These are phyloP conservation scores for Ascochyta clinopodiicola DNA, from an alignment of 2,329 filamentous ascomycete species.

Conservation along the genomic window DNA sequence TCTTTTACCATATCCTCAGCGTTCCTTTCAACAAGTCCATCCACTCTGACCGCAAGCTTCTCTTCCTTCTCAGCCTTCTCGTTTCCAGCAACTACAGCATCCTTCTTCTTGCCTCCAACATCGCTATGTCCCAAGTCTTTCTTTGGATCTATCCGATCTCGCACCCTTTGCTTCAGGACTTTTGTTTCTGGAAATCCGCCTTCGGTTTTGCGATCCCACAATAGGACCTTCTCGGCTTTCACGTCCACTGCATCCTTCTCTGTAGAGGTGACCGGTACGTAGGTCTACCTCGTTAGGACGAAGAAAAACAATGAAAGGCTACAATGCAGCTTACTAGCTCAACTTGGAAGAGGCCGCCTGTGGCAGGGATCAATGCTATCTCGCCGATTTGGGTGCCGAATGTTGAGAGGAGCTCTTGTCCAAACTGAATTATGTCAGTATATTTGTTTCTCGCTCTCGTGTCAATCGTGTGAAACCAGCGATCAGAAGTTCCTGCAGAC, in stretches of 20 bases:
- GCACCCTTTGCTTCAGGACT: slow-evolving; percentile 81
- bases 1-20: slow-evolving; percentile 10
- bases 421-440: slow-evolving; percentile 65
- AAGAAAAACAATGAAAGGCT: not conserved
- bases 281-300: slow-evolving; percentile 28
- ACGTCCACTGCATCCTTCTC: slow-evolving; percentile 13
- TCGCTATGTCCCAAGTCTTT: slow-evolving; percentile 78
- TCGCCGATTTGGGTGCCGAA: slow-evolving; percentile 86
- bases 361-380: slow-evolving; percentile 83
- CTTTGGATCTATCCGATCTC: slow-evolving; percentile 80
- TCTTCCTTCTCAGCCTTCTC: slow-evolving; percentile 4
- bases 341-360: slow-evolving; percentile 83
- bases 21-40: not conserved
- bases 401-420: slow-evolving; percentile 92
- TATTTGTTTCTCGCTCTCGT: not conserved
- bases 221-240: slow-evolving; percentile 57
- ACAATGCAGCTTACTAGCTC: slow-evolving; percentile 56
- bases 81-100: slow-evolving; percentile 20
- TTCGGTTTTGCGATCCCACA: slow-evolving; percentile 89
- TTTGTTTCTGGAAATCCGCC: slow-evolving; percentile 93
- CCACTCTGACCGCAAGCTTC: not conserved
- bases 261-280: slow-evolving; percentile 18
- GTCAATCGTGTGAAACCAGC: not conserved
- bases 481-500: not conserved
- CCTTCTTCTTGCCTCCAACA: slow-evolving; percentile 47